Conservation (phyloP, 176 grass and related monocot genomes). For the Phoenix dactylifera region DNA sequence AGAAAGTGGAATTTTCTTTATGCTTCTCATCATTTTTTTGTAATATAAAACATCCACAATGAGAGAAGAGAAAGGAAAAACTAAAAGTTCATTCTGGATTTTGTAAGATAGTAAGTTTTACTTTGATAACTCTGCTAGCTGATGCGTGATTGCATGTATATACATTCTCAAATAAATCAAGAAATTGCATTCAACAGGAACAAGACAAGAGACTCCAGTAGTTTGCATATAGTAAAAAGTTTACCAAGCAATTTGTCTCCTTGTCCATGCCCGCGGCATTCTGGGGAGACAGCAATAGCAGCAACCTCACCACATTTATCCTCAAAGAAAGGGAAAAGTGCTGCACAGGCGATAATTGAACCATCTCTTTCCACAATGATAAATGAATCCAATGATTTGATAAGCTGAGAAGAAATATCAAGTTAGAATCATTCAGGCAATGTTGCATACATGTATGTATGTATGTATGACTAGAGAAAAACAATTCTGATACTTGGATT, state of each 20-base stretch:
- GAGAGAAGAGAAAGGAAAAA: too few species aligned
- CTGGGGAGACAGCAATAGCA: conserved; percentile 86
- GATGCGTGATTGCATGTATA: too few species aligned
- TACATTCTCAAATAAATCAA: too few species aligned
- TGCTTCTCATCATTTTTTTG: too few species aligned
- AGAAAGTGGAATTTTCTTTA: too few species aligned
- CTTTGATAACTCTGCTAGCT: too few species aligned
- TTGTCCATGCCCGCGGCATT: conserved; percentile 91
- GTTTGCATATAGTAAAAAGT: background rate
- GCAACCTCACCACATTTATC: conserved; percentile 91
- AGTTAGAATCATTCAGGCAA: conserved; percentile 20
- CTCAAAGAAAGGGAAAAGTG: conserved; percentile 69
- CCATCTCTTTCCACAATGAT: conserved; percentile 77
- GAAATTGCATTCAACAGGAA: too few species aligned
- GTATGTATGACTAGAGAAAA: background rate
- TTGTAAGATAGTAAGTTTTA: too few species aligned
- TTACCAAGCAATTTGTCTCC: conserved; percentile 95
- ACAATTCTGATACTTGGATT: too few species aligned
- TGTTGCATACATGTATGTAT: background rate
- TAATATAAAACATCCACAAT: too few species aligned
- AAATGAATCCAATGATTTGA: conserved; percentile 51
- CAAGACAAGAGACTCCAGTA: background rate
- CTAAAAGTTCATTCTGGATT: too few species aligned
- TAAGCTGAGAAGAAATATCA: conserved; percentile 40
- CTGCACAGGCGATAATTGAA: conserved; percentile 84